These are phyloP conservation scores for Gracilaria domingensis DNA, from an alignment of 23 red algal species.

Conservation along the genomic window DNA sequence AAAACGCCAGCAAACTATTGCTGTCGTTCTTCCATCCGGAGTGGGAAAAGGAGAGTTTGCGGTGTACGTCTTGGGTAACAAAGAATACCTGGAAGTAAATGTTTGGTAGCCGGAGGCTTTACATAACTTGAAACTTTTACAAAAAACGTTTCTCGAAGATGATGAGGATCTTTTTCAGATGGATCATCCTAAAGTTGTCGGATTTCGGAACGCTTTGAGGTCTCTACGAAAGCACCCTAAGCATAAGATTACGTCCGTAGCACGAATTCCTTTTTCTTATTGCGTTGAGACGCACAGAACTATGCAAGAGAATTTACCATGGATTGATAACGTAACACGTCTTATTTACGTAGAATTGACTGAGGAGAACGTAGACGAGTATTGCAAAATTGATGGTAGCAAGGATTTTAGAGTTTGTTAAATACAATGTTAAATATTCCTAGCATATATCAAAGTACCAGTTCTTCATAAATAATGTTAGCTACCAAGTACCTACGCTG, in stretches of 20 bases:
- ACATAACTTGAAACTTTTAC: not conserved
- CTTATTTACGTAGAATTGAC: slow-evolving; percentile 35
- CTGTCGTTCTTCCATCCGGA: slow-evolving; percentile 10
- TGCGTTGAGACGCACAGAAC: not conserved
- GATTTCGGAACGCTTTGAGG: slow-evolving; percentile 12
- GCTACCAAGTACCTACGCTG: too few relatives aligned
- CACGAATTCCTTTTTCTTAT: slow-evolving; percentile 33
- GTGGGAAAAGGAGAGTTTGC: slow-evolving; percentile 36
- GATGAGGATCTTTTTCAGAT: not conserved
- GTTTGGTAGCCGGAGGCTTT: slow-evolving; percentile 2
- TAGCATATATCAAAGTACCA: too few relatives aligned
- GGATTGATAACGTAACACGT: not conserved
- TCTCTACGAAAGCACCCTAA: not conserved
- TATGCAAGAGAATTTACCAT: slow-evolving; percentile 8
- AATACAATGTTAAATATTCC: too few relatives aligned
- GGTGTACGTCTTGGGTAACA: not conserved
- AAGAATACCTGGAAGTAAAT: not conserved
- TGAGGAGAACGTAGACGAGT: not conserved
- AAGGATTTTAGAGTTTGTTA: too few relatives aligned
- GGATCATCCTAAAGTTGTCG: slow-evolving; percentile 9
- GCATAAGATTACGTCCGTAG: not conserved
- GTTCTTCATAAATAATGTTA: too few relatives aligned
- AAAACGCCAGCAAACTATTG: not conserved
- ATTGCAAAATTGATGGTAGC: not conserved
- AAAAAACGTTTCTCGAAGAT: not conserved